These are phyloP conservation scores for Centrapalus pauciflorus DNA, from an alignment of 129 eudicot species.

Conservation along the genomic window DNA sequence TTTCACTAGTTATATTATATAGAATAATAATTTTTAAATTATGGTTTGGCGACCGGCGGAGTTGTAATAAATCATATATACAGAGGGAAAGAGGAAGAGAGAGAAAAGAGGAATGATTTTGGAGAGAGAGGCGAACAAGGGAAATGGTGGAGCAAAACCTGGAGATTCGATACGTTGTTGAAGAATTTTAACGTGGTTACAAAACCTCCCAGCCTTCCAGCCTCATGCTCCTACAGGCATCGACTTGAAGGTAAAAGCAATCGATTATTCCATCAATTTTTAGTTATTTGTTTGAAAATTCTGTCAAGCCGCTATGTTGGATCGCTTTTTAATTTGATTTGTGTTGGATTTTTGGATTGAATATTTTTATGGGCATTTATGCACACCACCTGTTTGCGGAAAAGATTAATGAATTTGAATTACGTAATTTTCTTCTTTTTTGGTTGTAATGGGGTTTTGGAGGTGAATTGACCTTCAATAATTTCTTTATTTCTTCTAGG, in stretches of 20 bases:
- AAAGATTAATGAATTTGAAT: background rate
- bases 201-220: conserved; percentile 66
- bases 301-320: background rate
- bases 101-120: conserved; percentile 25
- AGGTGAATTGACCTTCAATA: conserved; percentile 3
- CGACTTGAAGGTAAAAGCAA: conserved; percentile 50
- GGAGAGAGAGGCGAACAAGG: conserved; percentile 29
- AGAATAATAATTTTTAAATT: conserved; percentile 11
- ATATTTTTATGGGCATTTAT: background rate
- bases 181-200: conserved; percentile 28
- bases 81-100: conserved; percentile 24
- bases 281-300: background rate
- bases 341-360: background rate
- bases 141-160: conserved; percentile 24
- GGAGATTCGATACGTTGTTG: conserved; percentile 39
- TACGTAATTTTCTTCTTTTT: background rate
- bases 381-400: conserved; percentile 11
- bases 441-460: conserved; percentile 7
- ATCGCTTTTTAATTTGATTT: background rate
- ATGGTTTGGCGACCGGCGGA: conserved; percentile 25
- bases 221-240: conserved; percentile 61
- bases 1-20: background rate
- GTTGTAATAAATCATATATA: conserved; percentile 24
- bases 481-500: conserved; percentile 35
- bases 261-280: background rate